Percentiles rank a stretch among this genome's conserved stretches.
These are phyloP conservation scores for Alternaria rosae DNA, from an alignment of 2,329 filamentous ascomycete genomes.

Conservation along the genomic window DNA sequence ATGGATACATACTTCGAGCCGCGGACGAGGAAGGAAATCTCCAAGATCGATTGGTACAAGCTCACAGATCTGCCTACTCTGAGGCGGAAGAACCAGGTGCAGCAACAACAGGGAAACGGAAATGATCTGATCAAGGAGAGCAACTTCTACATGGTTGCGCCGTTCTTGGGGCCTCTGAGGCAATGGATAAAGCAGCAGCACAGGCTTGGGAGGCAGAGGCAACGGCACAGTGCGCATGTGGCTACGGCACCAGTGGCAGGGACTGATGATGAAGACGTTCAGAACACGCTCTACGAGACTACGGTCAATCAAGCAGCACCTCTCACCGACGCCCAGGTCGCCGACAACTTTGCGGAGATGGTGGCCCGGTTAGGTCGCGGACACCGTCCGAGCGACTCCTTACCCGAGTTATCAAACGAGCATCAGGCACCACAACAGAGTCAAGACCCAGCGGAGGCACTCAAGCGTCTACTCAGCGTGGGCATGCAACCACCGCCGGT, in stretches of 20 bases:
- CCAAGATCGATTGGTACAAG: conserved; percentile 94
- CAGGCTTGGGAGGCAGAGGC: conserved; percentile 69
- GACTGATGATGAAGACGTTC: conserved; percentile 43
- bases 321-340: conserved; percentile 15
- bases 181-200: conserved; percentile 90
- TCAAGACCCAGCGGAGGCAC: conserved; percentile 58
- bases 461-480: conserved; percentile 60
- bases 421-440: conserved; percentile 26
- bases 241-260: conserved; percentile 28
- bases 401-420: conserved; percentile 42
- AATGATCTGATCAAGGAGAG: conserved; percentile 70
- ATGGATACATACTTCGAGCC: conserved; percentile 89
- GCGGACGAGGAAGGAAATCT: conserved; percentile 94
- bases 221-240: conserved; percentile 30
- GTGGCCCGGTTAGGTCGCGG: conserved; percentile 39
- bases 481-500: conserved; percentile 47
- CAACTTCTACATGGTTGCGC: conserved; percentile 98
- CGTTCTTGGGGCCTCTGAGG: conserved; percentile 84
- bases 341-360: conserved; percentile 41
- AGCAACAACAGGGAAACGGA: conserved; percentile 60
- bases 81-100: conserved; percentile 70
- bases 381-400: conserved; percentile 35
- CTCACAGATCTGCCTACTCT: conserved; percentile 86
- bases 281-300: conserved; percentile 36
- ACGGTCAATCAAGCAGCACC: conserved; percentile 32